Conservation (phyloP, 495 filamentous ascomycete species). For the Aspergillus avenaceus region DNA sequence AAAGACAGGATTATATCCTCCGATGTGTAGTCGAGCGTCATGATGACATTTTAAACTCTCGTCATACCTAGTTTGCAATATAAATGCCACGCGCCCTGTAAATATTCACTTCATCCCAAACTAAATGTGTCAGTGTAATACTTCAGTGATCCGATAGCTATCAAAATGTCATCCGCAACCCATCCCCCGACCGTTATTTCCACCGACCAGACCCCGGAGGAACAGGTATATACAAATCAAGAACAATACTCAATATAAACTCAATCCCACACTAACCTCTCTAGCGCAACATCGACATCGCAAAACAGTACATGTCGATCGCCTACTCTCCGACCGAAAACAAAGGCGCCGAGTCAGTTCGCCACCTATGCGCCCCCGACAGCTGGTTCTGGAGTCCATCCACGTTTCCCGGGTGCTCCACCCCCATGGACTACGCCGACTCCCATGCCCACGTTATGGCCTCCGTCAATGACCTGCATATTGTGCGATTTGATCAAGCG, state of each 20-base stretch:
- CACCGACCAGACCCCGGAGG: not conserved
- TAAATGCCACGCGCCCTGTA: too few species aligned
- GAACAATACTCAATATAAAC: not conserved
- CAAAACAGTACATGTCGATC: conserved; percentile 10
- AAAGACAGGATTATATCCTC: too few species aligned
- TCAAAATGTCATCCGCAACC: not conserved
- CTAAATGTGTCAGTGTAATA: too few species aligned
- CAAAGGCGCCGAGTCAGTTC: conserved; percentile 6
- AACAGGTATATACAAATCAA: not conserved
- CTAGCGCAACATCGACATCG: conserved; percentile 13
- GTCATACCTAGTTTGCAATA: too few species aligned
- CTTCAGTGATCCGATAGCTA: too few species aligned
- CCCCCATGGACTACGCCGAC: conserved; percentile 10
- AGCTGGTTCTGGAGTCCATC: conserved; percentile 7
- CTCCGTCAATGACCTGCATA: conserved; percentile 6
- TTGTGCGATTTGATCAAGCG: conserved; percentile 6
- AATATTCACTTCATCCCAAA: too few species aligned
- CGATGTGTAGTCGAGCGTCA: not conserved
- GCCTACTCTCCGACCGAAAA: conserved; percentile 7
- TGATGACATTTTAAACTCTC: not conserved
- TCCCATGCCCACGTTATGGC: conserved; percentile 5
- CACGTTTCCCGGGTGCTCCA: conserved; percentile 8
- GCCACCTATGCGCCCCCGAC: conserved; percentile 4
- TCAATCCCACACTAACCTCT: not conserved
- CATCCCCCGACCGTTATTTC: not conserved